phyloP scores from a whole-genome alignment of 1,139 yeast genomes.

The Starmera stellimalicola region DNA sequence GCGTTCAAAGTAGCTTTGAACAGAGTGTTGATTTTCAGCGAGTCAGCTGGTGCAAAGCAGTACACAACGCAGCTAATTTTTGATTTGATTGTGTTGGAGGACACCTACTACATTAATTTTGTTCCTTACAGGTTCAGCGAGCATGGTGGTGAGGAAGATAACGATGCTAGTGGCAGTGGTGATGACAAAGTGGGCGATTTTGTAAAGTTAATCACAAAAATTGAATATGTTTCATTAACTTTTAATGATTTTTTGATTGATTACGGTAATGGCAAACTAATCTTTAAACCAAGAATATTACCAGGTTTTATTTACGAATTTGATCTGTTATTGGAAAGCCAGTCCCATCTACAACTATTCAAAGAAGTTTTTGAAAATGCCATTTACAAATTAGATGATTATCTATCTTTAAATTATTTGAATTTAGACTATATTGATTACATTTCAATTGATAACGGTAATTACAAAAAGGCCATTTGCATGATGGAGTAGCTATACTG shows the following conservation, averaged over 20 bases:
- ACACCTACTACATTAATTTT: conserved; percentile 14
- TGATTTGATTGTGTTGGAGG: conserved; percentile 10
- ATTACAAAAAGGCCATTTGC: conserved; percentile 8
- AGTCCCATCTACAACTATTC: conserved; percentile 1
- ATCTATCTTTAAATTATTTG: conserved; percentile 6
- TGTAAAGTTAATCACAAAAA: conserved; percentile 12
- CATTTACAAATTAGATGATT: conserved; percentile 6
- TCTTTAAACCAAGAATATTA: conserved; percentile 13
- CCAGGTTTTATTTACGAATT: conserved; percentile 14
- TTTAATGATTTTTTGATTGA: conserved; percentile 14
- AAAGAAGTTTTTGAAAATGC: conserved; percentile 6
- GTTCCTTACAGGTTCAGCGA: conserved; percentile 4
- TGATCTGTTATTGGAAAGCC: conserved; percentile 9
- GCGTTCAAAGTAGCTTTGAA: conserved; percentile 12
- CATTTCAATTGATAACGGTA: conserved; percentile 7
- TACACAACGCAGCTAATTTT: conserved; percentile 4
- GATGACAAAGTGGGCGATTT: conserved; percentile 8
- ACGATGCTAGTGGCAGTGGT: background rate
- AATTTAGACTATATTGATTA: conserved; percentile 9
- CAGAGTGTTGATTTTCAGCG: conserved; percentile 9
- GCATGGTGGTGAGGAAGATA: background rate
- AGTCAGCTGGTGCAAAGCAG: conserved; percentile 2
- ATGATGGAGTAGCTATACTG: too few species aligned
- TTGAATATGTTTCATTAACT: conserved; percentile 16
- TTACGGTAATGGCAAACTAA: conserved; percentile 8